Evolutionary conservation across 2,329 filamentous ascomycete genomes (phyloP).

Genomic region (Ploettnerulaceae sp.): DNA sequence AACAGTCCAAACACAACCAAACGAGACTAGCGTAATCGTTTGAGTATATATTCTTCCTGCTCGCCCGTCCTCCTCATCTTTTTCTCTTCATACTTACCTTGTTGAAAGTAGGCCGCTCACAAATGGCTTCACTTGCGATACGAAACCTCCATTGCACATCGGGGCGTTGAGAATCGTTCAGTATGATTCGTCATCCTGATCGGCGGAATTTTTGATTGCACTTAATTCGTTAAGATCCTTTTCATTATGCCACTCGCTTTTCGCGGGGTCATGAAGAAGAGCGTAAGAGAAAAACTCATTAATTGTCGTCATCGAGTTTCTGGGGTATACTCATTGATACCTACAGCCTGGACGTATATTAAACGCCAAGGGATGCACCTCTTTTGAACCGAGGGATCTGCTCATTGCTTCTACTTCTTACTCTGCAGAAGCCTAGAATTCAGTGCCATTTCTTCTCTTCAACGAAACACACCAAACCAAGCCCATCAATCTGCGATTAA

Average conservation of each 20-base stretch:
- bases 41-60: neutral
- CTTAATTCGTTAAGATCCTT: conserved; percentile 22
- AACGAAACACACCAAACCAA: no score
- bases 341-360: no score
- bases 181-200: conserved; percentile 34
- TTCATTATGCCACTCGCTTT: conserved; percentile 36
- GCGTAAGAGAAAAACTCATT: no score
- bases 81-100: conserved; percentile 37
- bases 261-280: conserved; percentile 11
- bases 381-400: no score
- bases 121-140: conserved; percentile 26
- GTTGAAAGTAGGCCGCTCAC: conserved; percentile 29
- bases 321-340: no score
- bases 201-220: conserved; percentile 36
- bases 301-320: no score
- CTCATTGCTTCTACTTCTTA: no score
- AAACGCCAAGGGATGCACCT: no score
- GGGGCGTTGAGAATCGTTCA: conserved; percentile 42
- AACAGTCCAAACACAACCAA: no score
- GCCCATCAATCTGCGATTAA: no score
- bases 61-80: conserved; percentile 9
- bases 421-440: no score
- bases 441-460: no score
- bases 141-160: conserved; percentile 53
- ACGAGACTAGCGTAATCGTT: neutral